Evolutionary conservation across 1,284 basidiomycete species (phyloP).

Genomic region (Boletellus dicymbophilus): DNA sequence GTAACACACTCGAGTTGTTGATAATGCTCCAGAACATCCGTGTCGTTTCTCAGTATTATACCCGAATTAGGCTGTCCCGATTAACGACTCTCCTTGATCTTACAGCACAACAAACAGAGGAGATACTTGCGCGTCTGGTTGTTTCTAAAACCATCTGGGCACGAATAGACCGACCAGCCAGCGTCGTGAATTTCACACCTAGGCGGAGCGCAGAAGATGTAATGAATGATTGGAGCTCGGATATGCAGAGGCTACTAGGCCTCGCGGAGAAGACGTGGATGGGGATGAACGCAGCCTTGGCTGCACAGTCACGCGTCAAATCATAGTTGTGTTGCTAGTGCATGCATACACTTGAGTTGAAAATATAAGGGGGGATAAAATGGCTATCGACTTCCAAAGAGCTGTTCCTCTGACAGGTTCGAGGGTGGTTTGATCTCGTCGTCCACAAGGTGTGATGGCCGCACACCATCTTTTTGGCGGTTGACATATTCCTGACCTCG

Average conservation of each 20-base stretch:
- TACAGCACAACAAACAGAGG: constrained; percentile 79
- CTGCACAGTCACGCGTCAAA: constrained; percentile 71
- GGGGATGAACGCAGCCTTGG: constrained; percentile 85
- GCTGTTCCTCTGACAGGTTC: constrained; percentile 16
- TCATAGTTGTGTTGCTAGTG: constrained; percentile 36
- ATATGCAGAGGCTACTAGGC: constrained; percentile 88
- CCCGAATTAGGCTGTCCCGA: constrained; percentile 84
- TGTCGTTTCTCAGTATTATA: constrained; percentile 94
- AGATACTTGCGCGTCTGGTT: constrained; percentile 86
- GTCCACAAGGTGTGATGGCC: constrained; percentile 53
- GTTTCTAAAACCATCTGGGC: constrained; percentile 93
- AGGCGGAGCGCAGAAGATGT: constrained; percentile 83
- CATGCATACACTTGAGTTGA: constrained; percentile 6
- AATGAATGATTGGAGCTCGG: constrained; percentile 96
- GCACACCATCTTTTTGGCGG: constrained; percentile 68
- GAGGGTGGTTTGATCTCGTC: constrained; percentile 13
- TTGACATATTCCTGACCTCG: constrained; percentile 69
- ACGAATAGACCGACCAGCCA: constrained; percentile 90
- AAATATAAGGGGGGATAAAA: constrained; percentile 5
- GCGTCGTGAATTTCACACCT: constrained; percentile 85
- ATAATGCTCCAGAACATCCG: constrained; percentile 81
- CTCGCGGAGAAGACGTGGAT: constrained; percentile 88
- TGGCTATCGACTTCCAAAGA: constrained; percentile 20
- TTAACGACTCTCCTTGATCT: constrained; percentile 91
- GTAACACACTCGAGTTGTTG: neutral